Evolutionary conservation across 371 early-diverging fungal genomes (phyloP).

Genomic region (Actinomortierella ambigua): DNA sequence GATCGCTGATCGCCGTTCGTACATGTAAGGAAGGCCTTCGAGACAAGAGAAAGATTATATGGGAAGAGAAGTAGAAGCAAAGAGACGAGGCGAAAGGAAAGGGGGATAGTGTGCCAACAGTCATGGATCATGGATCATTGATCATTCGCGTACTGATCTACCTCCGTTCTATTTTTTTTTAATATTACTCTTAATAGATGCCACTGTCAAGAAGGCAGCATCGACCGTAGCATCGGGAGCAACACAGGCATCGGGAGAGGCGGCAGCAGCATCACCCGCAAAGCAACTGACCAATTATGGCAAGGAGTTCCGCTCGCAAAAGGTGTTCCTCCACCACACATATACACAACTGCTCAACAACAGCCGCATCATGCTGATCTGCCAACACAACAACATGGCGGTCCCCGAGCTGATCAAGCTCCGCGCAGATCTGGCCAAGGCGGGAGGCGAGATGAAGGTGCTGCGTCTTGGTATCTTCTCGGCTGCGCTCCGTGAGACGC

Average conservation of each 20-base stretch:
- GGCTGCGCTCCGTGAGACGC: slow-evolving; percentile 57
- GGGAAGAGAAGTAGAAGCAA: too few relatives aligned
- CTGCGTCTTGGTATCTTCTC: slow-evolving; percentile 60
- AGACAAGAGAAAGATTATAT: too few relatives aligned
- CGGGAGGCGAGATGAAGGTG: slow-evolving; percentile 52
- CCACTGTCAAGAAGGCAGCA: slow-evolving; percentile 18
- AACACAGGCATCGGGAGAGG: slow-evolving; percentile 14
- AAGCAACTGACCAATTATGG: slow-evolving; percentile 45
- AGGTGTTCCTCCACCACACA: slow-evolving; percentile 54
- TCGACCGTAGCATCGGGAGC: slow-evolving; percentile 17
- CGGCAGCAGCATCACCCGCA: slow-evolving; percentile 14
- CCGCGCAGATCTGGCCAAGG: slow-evolving; percentile 54
- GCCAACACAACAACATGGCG: slow-evolving; percentile 73
- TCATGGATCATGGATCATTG: too few relatives aligned
- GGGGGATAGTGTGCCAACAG: too few relatives aligned
- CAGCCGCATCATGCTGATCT: slow-evolving; percentile 64
- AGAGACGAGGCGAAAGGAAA: too few relatives aligned
- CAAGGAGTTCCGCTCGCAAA: slow-evolving; percentile 43
- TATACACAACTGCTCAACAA: slow-evolving; percentile 54
- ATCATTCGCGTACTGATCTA: slow-evolving; percentile 3
- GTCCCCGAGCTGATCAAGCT: slow-evolving; percentile 62
- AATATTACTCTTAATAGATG: slow-evolving; percentile 11
- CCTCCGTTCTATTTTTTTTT: not conserved
- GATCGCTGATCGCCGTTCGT: slow-evolving; percentile 25
- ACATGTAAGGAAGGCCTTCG: slow-evolving; percentile 24